These are phyloP conservation scores for Annulohypoxylon stygium DNA, from an alignment of 495 filamentous ascomycete genomes.

Conservation along the genomic window DNA sequence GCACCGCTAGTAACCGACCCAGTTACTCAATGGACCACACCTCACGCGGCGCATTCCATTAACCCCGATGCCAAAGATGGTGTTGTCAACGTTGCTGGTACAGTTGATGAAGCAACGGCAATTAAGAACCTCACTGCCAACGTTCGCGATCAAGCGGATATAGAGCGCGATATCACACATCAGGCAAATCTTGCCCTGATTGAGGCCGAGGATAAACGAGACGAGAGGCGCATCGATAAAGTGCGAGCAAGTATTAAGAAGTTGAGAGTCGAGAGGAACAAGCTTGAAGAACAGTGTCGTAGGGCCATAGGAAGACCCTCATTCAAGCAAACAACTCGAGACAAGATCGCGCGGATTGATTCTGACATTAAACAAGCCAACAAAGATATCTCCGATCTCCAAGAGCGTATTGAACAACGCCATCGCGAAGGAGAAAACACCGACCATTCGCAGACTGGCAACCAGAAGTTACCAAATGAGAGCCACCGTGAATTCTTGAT, in stretches of 20 bases:
- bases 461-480: slow-evolving; percentile 76
- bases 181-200: slow-evolving; percentile 83
- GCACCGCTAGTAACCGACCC: slow-evolving; percentile 15
- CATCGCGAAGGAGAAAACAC: slow-evolving; percentile 64
- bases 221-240: slow-evolving; percentile 87
- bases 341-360: slow-evolving; percentile 74
- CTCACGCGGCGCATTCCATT: slow-evolving; percentile 1
- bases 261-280: slow-evolving; percentile 58
- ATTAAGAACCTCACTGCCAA: slow-evolving; percentile 76
- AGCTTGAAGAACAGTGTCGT: slow-evolving; percentile 59
- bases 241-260: slow-evolving; percentile 70
- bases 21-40: slow-evolving; percentile 2
- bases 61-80: slow-evolving; percentile 11
- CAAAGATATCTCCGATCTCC: slow-evolving; percentile 81
- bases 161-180: slow-evolving; percentile 78
- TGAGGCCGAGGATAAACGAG: slow-evolving; percentile 87
- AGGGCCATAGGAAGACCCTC: slow-evolving; percentile 55
- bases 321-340: slow-evolving; percentile 63
- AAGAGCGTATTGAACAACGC: slow-evolving; percentile 80
- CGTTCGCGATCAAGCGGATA: slow-evolving; percentile 85
- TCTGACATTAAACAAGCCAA: slow-evolving; percentile 70
- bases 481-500: slow-evolving; percentile 90
- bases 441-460: slow-evolving; percentile 55
- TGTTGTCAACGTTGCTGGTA: slow-evolving; percentile 39
- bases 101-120: slow-evolving; percentile 68